Conservation (phyloP, 306 rosid genomes). For the Vachellia pachyceras region DNA sequence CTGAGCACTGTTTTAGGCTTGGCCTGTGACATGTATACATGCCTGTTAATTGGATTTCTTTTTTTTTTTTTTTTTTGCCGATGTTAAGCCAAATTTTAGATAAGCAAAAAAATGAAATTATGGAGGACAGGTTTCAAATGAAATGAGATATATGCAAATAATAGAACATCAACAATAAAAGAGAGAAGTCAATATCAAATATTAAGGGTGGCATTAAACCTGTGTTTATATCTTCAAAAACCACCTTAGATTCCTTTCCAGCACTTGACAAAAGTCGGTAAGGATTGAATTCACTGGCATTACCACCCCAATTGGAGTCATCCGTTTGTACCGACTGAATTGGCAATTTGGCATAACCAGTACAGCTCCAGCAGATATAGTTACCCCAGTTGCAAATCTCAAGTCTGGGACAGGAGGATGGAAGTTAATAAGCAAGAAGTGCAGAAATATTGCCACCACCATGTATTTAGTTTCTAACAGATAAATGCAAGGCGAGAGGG, state of each 20-base stretch:
- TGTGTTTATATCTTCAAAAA: constrained; percentile 36
- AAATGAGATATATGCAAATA: too few species aligned
- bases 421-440: constrained; percentile 35
- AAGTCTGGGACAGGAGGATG: constrained; percentile 51
- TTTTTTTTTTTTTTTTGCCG: too few species aligned
- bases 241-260: constrained; percentile 49
- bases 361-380: constrained; percentile 72
- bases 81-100: too few species aligned
- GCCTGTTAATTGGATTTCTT: too few species aligned
- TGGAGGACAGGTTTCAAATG: too few species aligned
- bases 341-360: constrained; percentile 78
- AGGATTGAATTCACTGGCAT: constrained; percentile 73
- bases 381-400: constrained; percentile 61
- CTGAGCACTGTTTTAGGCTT: too few species aligned
- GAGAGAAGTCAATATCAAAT: neutral
- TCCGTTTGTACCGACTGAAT: constrained; percentile 74
- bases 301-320: constrained; percentile 71
- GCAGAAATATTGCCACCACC: constrained; percentile 2
- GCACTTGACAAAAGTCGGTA: constrained; percentile 64
- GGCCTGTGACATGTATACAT: too few species aligned
- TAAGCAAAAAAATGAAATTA: too few species aligned
- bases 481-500: constrained; percentile 2
- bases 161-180: too few species aligned
- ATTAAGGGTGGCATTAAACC: constrained; percentile 37
- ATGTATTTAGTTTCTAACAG: neutral